phyloP scores from a whole-genome alignment of 1,284 basidiomycete species.

The Heterobasidion irregulare region DNA sequence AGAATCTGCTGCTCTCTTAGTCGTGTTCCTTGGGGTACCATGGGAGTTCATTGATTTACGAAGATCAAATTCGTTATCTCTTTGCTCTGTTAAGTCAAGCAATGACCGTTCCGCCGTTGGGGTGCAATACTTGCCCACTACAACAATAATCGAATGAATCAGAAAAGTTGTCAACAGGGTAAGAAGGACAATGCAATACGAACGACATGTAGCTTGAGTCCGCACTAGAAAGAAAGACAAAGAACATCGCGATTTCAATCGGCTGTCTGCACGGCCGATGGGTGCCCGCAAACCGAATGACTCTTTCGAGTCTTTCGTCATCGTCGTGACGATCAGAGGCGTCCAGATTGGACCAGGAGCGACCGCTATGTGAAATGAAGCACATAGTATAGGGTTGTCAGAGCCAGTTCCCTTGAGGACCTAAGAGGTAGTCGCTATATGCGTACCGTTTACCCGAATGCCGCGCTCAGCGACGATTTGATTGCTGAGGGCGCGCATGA shows the following conservation, averaged over 20 bases:
- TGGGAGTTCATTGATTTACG: too few relatives aligned
- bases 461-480: constrained; percentile 44
- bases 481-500: constrained; percentile 38
- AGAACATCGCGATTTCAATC: constrained; percentile 44
- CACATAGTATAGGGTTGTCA: not conserved
- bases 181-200: constrained; percentile 1
- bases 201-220: constrained; percentile 44
- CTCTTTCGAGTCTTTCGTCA: constrained; percentile 37
- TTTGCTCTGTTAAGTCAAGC: too few relatives aligned
- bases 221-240: constrained; percentile 42
- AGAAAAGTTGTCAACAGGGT: not conserved
- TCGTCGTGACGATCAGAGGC: constrained; percentile 32
- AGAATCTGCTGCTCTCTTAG: too few relatives aligned
- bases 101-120: constrained; percentile 29
- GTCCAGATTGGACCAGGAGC: constrained; percentile 49
- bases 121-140: constrained; percentile 28
- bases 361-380: constrained; percentile 17
- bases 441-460: constrained; percentile 34
- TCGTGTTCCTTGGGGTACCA: too few relatives aligned
- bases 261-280: constrained; percentile 46
- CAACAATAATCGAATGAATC: not conserved
- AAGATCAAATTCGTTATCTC: too few relatives aligned
- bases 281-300: constrained; percentile 33
- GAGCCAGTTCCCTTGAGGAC: not conserved
- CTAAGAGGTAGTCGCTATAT: not conserved